Percentiles rank a stretch among this genome's conserved stretches.
phyloP scores from a whole-genome alignment of 306 rosid species.

The Oxytropis ochrocephala region DNA sequence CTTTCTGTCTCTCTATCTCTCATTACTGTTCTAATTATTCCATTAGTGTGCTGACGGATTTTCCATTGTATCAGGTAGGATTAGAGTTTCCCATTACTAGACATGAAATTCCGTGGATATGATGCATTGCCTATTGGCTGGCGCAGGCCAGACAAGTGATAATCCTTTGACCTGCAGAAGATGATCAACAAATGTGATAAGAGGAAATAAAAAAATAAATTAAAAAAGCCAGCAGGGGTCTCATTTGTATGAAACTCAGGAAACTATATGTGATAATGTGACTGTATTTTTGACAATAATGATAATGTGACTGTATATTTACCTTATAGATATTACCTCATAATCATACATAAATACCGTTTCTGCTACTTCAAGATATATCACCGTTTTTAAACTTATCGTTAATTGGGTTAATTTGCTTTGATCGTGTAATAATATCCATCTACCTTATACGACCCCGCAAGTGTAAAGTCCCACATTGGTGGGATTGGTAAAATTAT shows the following conservation, averaged over 20 bases:
- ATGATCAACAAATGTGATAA: conserved; percentile 27
- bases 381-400: neutral
- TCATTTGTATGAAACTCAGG: conserved; percentile 25
- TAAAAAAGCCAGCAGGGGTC: conserved; percentile 14
- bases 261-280: conserved; percentile 26
- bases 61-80: conserved; percentile 42
- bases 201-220: conserved; percentile 39
- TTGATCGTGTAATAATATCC: conserved; percentile 2
- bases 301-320: conserved; percentile 43
- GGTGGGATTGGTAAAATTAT: too few species aligned
- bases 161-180: conserved; percentile 27
- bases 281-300: conserved; percentile 45
- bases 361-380: neutral
- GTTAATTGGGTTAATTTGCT: neutral
- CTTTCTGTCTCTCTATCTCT: neutral
- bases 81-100: conserved; percentile 30
- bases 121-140: conserved; percentile 25
- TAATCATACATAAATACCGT: conserved; percentile 6
- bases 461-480: too few species aligned
- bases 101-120: conserved; percentile 29
- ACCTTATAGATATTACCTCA: conserved; percentile 24
- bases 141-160: conserved; percentile 33
- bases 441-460: too few species aligned
- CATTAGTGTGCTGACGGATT: conserved; percentile 1
- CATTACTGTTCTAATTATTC: neutral